Evolutionary conservation across 2,329 filamentous ascomycete genomes (phyloP).

Genomic region (Diaporthe batatas): DNA sequence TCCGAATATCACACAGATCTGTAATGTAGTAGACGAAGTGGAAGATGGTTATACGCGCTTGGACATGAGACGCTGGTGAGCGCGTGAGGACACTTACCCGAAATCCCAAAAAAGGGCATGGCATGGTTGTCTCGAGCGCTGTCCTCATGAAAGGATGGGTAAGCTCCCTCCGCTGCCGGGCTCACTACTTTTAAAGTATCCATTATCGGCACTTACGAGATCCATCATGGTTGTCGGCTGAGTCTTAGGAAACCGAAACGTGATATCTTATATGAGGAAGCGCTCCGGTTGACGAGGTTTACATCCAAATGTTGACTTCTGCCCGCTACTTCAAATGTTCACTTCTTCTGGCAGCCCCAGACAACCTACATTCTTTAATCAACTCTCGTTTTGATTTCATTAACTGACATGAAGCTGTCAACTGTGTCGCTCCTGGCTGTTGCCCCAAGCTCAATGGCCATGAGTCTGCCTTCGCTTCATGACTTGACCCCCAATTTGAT

Average conservation of each 20-base stretch:
- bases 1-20: neutral
- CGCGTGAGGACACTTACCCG: neutral
- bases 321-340: slow-evolving; percentile 11
- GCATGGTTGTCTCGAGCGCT: neutral
- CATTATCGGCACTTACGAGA: neutral
- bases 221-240: neutral
- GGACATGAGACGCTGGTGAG: neutral
- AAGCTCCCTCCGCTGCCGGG: too few relatives aligned
- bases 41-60: slow-evolving; percentile 21
- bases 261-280: slow-evolving; percentile 2
- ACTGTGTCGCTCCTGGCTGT: slow-evolving; percentile 27
- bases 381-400: slow-evolving; percentile 33
- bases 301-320: neutral
- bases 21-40: neutral
- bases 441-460: slow-evolving; percentile 36
- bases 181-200: neutral
- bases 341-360: slow-evolving; percentile 38
- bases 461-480: slow-evolving; percentile 25
- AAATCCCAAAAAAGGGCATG: neutral
- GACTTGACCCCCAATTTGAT: slow-evolving; percentile 15
- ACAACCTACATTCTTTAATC: neutral
- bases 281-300: neutral
- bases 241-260: neutral
- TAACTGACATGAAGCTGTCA: slow-evolving; percentile 33
- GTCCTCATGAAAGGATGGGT: neutral